A percentile compares a stretch with the other conserved stretches of the same genome.
phyloP scores from a whole-genome alignment of 169 alveolate genomes.

The Plasmodium cynomolgi region DNA sequence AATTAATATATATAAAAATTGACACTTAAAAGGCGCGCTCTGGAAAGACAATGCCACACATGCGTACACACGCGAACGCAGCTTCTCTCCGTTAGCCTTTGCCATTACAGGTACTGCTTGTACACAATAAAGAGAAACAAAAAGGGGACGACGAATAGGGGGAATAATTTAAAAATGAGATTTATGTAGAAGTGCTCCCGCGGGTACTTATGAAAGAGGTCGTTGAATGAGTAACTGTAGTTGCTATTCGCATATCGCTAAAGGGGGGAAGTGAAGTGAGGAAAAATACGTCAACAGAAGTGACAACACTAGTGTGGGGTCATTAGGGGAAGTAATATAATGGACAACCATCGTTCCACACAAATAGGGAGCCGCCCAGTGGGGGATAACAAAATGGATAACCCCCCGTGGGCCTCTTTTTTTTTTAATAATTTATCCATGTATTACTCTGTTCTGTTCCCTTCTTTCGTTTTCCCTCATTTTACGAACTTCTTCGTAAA shows the following conservation, averaged over 20 bases:
- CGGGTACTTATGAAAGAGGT: constrained; percentile 49
- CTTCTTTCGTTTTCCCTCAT: constrained; percentile 67
- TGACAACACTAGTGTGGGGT: not conserved
- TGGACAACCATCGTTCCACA: not conserved
- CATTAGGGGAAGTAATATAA: not conserved
- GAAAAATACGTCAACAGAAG: not conserved
- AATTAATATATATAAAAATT: not conserved
- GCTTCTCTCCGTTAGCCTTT: not conserved
- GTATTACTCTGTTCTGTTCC: constrained; percentile 31
- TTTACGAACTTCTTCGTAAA: constrained; percentile 73
- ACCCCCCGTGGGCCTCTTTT: not conserved
- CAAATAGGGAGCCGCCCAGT: not conserved
- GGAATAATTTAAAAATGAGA: constrained; percentile 67
- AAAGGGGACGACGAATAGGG: constrained; percentile 66
- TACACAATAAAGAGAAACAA: constrained; percentile 48
- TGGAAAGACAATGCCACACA: not conserved
- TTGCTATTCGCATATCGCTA: constrained; percentile 62
- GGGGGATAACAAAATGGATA: not conserved
- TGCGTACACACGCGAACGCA: not conserved
- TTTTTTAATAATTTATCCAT: not conserved
- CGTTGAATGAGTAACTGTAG: constrained; percentile 43
- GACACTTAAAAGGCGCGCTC: not conserved
- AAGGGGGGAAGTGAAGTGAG: not conserved
- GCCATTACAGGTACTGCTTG: constrained; percentile 62
- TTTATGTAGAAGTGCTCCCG: constrained; percentile 65